phyloP scores from a whole-genome alignment of 768 basidiomycete species.

The Crucibulum laeve region DNA sequence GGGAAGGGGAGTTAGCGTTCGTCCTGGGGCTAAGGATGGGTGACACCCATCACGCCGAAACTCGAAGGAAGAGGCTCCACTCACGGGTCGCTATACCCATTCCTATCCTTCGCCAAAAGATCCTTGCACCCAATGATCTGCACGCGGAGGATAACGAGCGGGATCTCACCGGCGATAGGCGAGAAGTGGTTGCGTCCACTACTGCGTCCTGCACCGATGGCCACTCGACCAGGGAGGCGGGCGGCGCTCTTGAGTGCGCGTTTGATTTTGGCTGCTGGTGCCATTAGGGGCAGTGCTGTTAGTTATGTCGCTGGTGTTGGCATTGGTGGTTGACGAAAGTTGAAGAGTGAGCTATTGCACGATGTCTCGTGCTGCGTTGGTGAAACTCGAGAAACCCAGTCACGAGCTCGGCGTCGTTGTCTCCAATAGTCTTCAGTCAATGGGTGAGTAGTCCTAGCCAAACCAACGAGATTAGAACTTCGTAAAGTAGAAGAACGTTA shows the following conservation, averaged over 20 bases:
- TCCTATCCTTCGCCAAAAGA: slow-evolving; percentile 60
- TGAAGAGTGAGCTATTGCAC: no score
- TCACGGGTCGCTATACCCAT: slow-evolving; percentile 75
- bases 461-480: no score
- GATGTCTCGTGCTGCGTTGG: no score
- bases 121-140: slow-evolving; percentile 64
- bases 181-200: slow-evolving; percentile 21
- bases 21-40: neutral
- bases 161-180: slow-evolving; percentile 58
- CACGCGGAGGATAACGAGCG: slow-evolving; percentile 62
- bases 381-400: no score
- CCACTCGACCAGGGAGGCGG: slow-evolving; percentile 41
- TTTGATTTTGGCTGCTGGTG: slow-evolving; percentile 35
- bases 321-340: no score
- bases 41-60: neutral
- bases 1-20: neutral
- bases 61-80: slow-evolving; percentile 19
- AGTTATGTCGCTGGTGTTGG: no score
- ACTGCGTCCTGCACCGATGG: slow-evolving; percentile 30
- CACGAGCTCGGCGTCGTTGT: no score
- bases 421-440: no score
- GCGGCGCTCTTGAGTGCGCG: slow-evolving; percentile 61
- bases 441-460: no score
- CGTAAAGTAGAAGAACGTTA: no score
- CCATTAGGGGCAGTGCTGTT: no score